Evolutionary conservation across 306 rosid species (phyloP).

Genomic region (Comarum palustre): DNA sequence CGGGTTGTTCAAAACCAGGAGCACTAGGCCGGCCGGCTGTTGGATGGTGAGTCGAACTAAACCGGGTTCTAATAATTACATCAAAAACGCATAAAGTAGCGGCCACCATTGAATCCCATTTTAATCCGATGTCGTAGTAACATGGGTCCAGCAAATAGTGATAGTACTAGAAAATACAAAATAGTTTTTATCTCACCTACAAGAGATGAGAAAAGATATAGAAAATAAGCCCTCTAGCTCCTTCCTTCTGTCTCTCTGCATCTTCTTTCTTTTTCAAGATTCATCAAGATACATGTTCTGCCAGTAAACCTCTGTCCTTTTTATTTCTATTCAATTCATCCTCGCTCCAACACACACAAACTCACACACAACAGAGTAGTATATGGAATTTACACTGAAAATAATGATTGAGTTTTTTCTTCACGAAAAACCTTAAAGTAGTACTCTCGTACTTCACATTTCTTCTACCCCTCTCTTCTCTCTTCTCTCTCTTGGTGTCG

Average conservation of each 20-base stretch:
- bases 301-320: slow-evolving; percentile 24
- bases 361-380: not conserved
- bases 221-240: not conserved
- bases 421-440: slow-evolving; percentile 55
- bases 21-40: slow-evolving; percentile 18
- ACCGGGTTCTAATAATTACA: slow-evolving; percentile 19
- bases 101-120: slow-evolving; percentile 41
- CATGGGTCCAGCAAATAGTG: slow-evolving; percentile 39
- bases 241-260: slow-evolving; percentile 9
- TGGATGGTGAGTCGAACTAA: slow-evolving; percentile 5
- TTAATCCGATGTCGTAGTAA: slow-evolving; percentile 50
- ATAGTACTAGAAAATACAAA: slow-evolving; percentile 17
- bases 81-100: slow-evolving; percentile 16
- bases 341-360: not conserved
- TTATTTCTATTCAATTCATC: not conserved
- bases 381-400: slow-evolving; percentile 34
- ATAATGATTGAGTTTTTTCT: slow-evolving; percentile 34
- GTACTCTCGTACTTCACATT: slow-evolving; percentile 33
- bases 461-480: not conserved
- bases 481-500: slow-evolving; percentile 47
- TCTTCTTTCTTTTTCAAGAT: slow-evolving; percentile 17
- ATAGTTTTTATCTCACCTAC: slow-evolving; percentile 4
- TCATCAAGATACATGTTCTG: slow-evolving; percentile 41
- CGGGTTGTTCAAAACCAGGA: not conserved
- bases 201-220: not conserved